Evolutionary conservation across 768 basidiomycete genomes (phyloP), one percentile per base, ranked within the genome.

Genomic region (Boletus coccyginus): DNA sequence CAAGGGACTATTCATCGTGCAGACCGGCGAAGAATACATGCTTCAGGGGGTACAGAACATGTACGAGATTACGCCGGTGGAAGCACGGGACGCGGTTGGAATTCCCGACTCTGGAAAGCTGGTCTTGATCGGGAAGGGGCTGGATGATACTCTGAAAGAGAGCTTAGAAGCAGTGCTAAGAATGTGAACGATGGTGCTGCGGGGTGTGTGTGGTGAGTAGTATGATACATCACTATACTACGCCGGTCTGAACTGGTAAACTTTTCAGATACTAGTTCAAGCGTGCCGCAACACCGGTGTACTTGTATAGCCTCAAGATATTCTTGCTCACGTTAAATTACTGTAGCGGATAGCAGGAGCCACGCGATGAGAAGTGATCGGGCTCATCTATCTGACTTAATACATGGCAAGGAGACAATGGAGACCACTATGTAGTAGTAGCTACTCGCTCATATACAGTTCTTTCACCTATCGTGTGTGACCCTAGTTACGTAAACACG

Each of bases 11-110:
- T 85, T 96, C 60, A 70, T 70, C 17, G 74, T 77, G 11, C 70
- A 77, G 3, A 70, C 73, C 0, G 88, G 88, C 3, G 75, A 80
- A 50, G 77, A 81, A 53, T 81, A 86, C 62, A 83, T 98, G 51
- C 73, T 99, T 44, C 97, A 99, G 67, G 97, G 95, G 3, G 97
- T 99, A 13, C 78, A 92, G 61, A 92, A 77, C 62, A 80, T 98
- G 70, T 99, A 95, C 67, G 96, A 99, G 63, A 81, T 95, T 14
- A 66, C 70, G 0, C 71, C 77, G 48, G 74, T 85, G 40, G 65
- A 64, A n/a, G 71, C 67, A 41, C 70, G 68, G 54, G 73, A 69
- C 9, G 46, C 63, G 21, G 52, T 83, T 27, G 85, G 81, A 2
- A 67, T 86, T 36, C 82, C 83, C 0, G 81, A 83, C 46, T 71